Evolutionary conservation across 257 asterid species (phyloP), one percentile per base, ranked within the genome.

Genomic region (Nicotiana undulata): DNA sequence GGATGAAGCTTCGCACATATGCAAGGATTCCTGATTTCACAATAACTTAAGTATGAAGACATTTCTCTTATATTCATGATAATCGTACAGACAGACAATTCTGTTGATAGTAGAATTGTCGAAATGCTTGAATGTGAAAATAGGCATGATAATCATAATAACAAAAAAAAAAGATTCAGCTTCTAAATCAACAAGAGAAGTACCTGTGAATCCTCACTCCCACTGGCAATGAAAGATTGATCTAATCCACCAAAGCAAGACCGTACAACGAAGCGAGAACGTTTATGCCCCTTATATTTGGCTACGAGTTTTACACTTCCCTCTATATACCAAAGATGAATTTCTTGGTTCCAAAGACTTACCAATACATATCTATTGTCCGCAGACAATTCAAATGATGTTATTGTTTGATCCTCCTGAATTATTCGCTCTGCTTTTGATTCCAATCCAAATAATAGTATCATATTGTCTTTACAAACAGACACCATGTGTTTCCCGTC

Each of bases 121-220:
- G 16, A 49, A 49, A 46, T 46, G 24, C 79, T 49, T 74, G 61
- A 49, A 74, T 74, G 22, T 49, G 22, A 32, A 49, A 74, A 56
- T 74, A 72, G 9, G 79, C 61, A 9, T 74, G 15, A 37, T 46
- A 72, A 74, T 74, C 61, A 74, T 74, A 74, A 49, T 2, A 40
- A 9, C 2, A 2, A 9, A 49, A 74, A 74, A 49, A 74, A 74
- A 74, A 49, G 26, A 74, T 74, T 74, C 26, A 22, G 24, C 49
- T 37, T 28, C 20, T 49, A 78, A 52, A 88, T 72, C 29, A 31
- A 26, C 56, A 67, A 44, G 67, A 61, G 70, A 77, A 63, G 22
- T 87, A 95, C 99, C 97, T 87, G 95, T 32, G 99, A 93, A 87
- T 95, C 94, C 88, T 95, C 99, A 17, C 99, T 95, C 59, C 99